Evolutionary conservation across 352 stramenopile species (phyloP), one percentile per base, ranked within the genome.

Genomic region (Phytophthora palmivora): DNA sequence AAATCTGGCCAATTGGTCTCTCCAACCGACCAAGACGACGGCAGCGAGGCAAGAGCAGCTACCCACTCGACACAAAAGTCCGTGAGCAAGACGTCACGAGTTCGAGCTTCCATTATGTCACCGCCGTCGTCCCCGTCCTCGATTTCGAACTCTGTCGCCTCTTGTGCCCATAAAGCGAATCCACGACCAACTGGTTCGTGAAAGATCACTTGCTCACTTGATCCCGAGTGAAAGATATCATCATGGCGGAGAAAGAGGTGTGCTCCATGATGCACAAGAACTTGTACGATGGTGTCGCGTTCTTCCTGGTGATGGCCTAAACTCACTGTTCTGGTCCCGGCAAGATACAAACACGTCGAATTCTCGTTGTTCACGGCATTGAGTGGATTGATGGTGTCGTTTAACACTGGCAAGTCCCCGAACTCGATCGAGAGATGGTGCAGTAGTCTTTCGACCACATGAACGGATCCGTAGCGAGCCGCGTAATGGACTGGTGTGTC

Each of bases 21-120:
- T 52, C 18, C n/a, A 18, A 8, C 16, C 34, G 37, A 18, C 19
- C 18, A 54, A 32, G 11, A 16, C 7, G 21, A 30, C n/a, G 30
- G 12, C 12, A 21, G 7, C 1, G 34, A 47, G 15, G 18, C 36
- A 18, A 60, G 15, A 18, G 14, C 28, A 4, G 18, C 19, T 6
- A 63, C 22, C 61, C 56, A 63, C 18, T 63, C 59, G 4, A 52
- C 18, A 42, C 67, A 68, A 15, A 75, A 21, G 1, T 69, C 44
- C 4, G 49, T 61, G 8, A 75, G 55, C 19, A 70, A 57, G 16
- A 37, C 7, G 6, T 43, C 22, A 8, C 52, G 19, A 10, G 12
- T 22, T 26, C 22, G 32, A 49, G 22, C 16, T 38, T 42, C 37
- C 5, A 33, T 19, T 39, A 2, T 14, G 7, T 9, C 33, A 15